Base-by-base conservation (phyloP, 805 yeast species). In the Nakazawaea holstii region DNA sequence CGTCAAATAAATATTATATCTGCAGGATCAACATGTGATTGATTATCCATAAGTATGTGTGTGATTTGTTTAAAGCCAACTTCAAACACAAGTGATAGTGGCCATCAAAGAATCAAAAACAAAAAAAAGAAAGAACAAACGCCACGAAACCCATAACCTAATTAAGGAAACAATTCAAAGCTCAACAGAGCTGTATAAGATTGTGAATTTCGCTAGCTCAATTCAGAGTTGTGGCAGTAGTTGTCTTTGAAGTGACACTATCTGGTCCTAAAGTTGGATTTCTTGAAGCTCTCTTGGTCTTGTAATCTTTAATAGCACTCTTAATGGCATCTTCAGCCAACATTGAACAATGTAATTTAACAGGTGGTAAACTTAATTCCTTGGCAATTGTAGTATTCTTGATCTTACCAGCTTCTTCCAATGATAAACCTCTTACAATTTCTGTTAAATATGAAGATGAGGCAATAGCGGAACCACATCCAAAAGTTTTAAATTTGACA, bases 381-480 rank as follows among this genome's bases (percentile, higher is more conserved):
- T 87, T 86, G 42, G 99, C 99, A 58, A 94, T 94, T 51, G 84
- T 84, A 6, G 97, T 88, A 70, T 94, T 94, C 68, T 92, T 94
- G 66, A 94, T 87, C 67, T 80, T 77, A 49, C 89, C 82, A 20
- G 98, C 98, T 63, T 94, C 97, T 45, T 92, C 97, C 43, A 94
- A 71, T 39, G 94, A 78, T 81, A 88, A 90, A 38, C 99, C 99
- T 62, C 92, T 85, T 50, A 94, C 96, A 53, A 94, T 76, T 62
- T 91, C 97, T 3, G 99, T 94, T 60, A 94, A 94, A 65, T 86
- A 94, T 1, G 96, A 87, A 8, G 95, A 86, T 2, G 96, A 87
- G 1, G 99, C 99, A 64, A 94, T 94, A 45, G 99, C 99, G 2
- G 94, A 82, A 39, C 99, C 99, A 66, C 99, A 94, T n/a, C 99